Percentiles rank a stretch among this genome's conserved stretches.
These are phyloP conservation scores for Aspergillus coremiiformis DNA, from an alignment of 495 filamentous ascomycete genomes.

Conservation along the genomic window DNA sequence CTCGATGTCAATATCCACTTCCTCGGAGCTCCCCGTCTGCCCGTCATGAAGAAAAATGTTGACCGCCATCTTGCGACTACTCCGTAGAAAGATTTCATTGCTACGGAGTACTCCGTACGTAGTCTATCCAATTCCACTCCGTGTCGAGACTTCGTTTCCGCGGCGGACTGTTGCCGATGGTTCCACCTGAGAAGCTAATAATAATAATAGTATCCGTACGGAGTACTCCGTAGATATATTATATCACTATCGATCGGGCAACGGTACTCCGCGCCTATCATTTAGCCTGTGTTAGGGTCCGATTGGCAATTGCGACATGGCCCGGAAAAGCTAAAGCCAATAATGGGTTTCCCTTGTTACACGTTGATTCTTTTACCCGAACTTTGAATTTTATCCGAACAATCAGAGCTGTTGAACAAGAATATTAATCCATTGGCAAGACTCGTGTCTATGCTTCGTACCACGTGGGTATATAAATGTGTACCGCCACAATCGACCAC, in stretches of 20 bases:
- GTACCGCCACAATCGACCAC: background rate
- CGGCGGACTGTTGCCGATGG: constrained; percentile 3
- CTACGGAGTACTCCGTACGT: too few species aligned
- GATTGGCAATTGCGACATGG: background rate
- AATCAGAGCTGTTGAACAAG: background rate
- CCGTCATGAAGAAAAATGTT: background rate
- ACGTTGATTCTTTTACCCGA: constrained; percentile 1
- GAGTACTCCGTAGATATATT: too few species aligned
- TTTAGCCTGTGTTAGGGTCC: too few species aligned
- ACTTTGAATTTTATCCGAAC: constrained; percentile 3
- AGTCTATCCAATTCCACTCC: too few species aligned
- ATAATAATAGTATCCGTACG: too few species aligned
- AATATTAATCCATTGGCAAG: too few species aligned
- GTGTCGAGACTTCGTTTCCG: background rate
- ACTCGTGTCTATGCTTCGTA: background rate
- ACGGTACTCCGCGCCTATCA: constrained; percentile 11
- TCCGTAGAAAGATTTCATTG: background rate
- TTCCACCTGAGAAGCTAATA: constrained; percentile 1
- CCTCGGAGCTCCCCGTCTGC: background rate
- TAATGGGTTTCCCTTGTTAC: background rate
- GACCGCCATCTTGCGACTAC: background rate
- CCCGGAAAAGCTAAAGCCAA: background rate
- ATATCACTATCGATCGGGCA: background rate
- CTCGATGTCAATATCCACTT: background rate
- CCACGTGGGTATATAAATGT: background rate